phyloP scores from a whole-genome alignment of 2,329 filamentous ascomycete genomes.

The Helicocarpus griseus region DNA sequence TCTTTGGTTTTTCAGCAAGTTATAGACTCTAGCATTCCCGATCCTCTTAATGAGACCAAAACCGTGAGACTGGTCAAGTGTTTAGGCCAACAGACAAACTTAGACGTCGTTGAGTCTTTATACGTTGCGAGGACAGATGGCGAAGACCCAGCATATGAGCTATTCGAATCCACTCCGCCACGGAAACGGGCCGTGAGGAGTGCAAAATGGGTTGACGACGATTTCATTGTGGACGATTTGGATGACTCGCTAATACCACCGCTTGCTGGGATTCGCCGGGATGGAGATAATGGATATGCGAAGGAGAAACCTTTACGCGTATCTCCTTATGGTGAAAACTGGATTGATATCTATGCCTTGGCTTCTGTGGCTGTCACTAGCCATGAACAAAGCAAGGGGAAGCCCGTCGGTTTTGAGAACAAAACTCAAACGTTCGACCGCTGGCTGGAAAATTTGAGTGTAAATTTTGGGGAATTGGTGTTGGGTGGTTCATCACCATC shows the following conservation, averaged over 20 bases:
- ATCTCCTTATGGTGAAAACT: neutral
- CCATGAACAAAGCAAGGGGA: neutral
- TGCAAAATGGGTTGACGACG: conserved; percentile 8
- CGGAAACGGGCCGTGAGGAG: neutral
- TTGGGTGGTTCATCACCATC: neutral
- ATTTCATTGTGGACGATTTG: conserved; percentile 32
- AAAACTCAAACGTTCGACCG: neutral
- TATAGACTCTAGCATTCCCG: conserved; percentile 13
- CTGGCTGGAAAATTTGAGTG: neutral
- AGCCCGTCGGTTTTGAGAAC: neutral
- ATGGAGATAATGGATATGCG: neutral
- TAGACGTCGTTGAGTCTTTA: conserved; percentile 27
- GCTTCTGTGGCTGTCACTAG: neutral
- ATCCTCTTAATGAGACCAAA: conserved; percentile 13
- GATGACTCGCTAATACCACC: conserved; percentile 9
- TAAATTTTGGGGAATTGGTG: neutral
- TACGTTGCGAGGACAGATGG: conserved; percentile 15
- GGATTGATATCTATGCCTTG: neutral
- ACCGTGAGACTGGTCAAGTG: conserved; percentile 25
- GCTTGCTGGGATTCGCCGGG: neutral
- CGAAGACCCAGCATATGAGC: conserved; percentile 1
- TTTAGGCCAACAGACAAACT: conserved; percentile 24
- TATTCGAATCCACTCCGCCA: neutral
- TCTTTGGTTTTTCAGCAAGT: conserved; percentile 27
- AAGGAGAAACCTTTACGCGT: neutral